Base-by-base conservation (phyloP, 78 protist genomes). In the Chrysochromulina tobinii region DNA sequence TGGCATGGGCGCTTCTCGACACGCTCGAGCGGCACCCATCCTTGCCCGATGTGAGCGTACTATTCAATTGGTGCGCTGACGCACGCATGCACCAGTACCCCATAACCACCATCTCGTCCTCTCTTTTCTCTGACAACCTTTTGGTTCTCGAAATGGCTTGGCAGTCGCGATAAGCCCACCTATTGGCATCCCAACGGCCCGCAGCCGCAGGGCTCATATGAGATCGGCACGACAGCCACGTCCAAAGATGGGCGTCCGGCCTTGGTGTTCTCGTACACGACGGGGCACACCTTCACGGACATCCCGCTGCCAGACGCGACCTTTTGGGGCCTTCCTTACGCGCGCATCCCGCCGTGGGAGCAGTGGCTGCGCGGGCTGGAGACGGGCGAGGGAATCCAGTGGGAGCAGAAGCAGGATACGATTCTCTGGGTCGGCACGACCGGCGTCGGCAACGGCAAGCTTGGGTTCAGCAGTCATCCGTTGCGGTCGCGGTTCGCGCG, bases 1-100 rank as follows among this genome's bases (percentile, higher is more conserved):
- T 75, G 58, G 83, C 83, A 57, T 75, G 83, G 83, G 83, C 83
- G 17, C 83, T 75, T 17, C 57, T 75, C 27, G 23, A 75, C 25
- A 75, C 83, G 57, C 57, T 75, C 59, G 58, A 50, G 23, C 55
- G 83, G n/a, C n/a, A 75, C 83, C 51, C 51, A 14, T 4, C 14
- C n/a, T 3, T 75, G 27, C 23, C 83, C 57, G 83, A 75, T 23
- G 83, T 75, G 11, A 15, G 12, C 83, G 12, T 75, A 54, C 54
- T 7, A 3, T 11, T 75, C 83, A 75, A 75, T 12, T 59, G 64
- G 38, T 38, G 38, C 38, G 38, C 38, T 38, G 38, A 38, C 38
- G 38, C 38, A 38, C 38, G 38, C 38, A 38, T 38, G 38, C 38
- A 38, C 38, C 38, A 38, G 38, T 38, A 38, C 38, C 38, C 38